Evolutionary conservation across 257 asterid species (phyloP), one percentile per base, ranked within the genome.

Genomic region (Solanum virginianum): DNA sequence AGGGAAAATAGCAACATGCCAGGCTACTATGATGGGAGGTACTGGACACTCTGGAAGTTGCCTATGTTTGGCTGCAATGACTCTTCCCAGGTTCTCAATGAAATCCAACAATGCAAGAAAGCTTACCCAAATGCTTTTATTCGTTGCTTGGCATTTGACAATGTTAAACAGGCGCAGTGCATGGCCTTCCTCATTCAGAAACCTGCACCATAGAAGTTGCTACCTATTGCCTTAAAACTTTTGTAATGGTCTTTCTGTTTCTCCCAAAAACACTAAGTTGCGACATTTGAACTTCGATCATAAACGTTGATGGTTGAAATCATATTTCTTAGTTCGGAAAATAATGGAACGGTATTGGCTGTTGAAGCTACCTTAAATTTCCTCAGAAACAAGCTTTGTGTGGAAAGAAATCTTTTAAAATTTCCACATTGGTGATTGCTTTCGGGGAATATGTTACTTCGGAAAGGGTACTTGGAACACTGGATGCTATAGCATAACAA

Each of bases 21-120:
- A 49, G 91, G 91, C 26, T 91, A 90, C 87, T 92, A 90, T 43
- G 94, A 92, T 69, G 93, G 94, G 65, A 89, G 94, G 57, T 91
- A 92, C 80, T 92, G 92, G 92, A 91, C 94, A 12, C 57, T 92
- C 43, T 89, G 94, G 93, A 90, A 90, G 87, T 88, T 92, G 87
- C 95, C 94, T 11, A 91, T 88, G 95, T 90, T 92, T 75, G 91
- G 95, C 3, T 91, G 94, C 89, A 89, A 15, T 18, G 90, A 87
- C 26, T 72, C 91, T 6, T 84, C 92, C 22, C 90, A 81, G 49
- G 92, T 90, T 62, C 87, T 91, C 24, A 63, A 80, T 62, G 92
- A 91, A 82, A 86, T 92, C 36, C 84, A 89, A n/a, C 91, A 89
- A 60, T 91, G 94, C 89, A 90, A 85, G 75, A 88, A 85, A 54